Base-by-base conservation (phyloP, 1,284 basidiomycete species). In the Tetrapyrgos nigripes region DNA sequence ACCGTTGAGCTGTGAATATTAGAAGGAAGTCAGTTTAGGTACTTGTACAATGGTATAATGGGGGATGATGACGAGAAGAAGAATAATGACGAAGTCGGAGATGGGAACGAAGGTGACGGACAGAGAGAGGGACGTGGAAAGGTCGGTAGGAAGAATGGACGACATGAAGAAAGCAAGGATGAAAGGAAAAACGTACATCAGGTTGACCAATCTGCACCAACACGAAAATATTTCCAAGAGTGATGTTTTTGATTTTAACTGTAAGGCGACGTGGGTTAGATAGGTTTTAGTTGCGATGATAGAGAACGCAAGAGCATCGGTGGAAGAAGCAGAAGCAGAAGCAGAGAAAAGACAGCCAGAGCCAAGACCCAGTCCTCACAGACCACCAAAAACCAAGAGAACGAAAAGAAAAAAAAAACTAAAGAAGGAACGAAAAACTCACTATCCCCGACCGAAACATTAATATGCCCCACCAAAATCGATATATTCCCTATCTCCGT, bases 171-270 rank as follows among this genome's bases (percentile, higher is more conserved):
- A 8, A 33, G 31, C 8, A 14, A 33, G 31, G 31, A 14, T 8
- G 31, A 33, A 33, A 33, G 31, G 31, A 28, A 19, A 8, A 4
- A 55, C 49, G 31, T 53, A 63, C 64, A 57, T 65, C 62, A 1
- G 64, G 64, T 46, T 65, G 64, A 26, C 64, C 64, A 35, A 65
- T 65, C 52, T 65, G 64, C n/a, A 65, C 64, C 31, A 65, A 53
- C 28, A 65, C 57, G 45, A 65, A 65, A 10, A 65, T 65, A 35
- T 65, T 65, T 11, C 64, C 64, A 11, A 63, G 26, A 2, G 64
- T 55, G 2, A 65, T 61, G 46, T 65, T 65, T 21, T 45, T 60
- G 35, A 65, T 53, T 27, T 62, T 63, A 6, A 65, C 62, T 65
- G 24, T 24, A n/a, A 17, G 4, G n/a, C n/a, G n/a, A n/a, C n/a